Base-by-base conservation (phyloP, 2,329 filamentous ascomycete species). In the Rutstroemia sp. region DNA sequence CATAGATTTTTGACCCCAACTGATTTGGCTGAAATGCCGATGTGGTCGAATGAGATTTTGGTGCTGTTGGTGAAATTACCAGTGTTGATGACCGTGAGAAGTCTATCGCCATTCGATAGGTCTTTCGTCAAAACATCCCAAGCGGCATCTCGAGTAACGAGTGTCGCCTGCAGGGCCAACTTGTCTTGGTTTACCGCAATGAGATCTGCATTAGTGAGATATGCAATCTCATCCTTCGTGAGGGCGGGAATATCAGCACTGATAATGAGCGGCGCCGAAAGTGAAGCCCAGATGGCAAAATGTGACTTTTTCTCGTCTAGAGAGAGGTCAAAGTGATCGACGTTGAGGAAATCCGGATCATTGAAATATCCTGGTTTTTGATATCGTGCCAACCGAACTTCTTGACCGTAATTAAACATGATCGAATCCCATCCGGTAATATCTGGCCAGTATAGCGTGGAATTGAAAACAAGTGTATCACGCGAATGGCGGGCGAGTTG, bases 81-180 rank as follows among this genome's bases (percentile, higher is more conserved):
- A 9, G 71, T 68, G 61, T 79, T 79, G 16, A 79, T 64, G 8
- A 78, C 66, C 0, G 74, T 74, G n/a, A 78, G 63, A 9, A 79
- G 58, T 3, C 76, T 69, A 59, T 78, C 75, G 2, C 75, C 74
- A 51, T 76, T 75, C 7, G 69, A 72, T 14, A 79, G 63, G 55
- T 69, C 73, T 63, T 75, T 75, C 12, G 74, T 75, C 40, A 79
- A 61, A 4, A 78, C 71, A 59, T 79, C 76, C 64, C 74, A 74
- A 4, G 61, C 67, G 0, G 60, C 67, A 57, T 73, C 71, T 34
- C 75, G 73, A 53, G 72, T 76, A 5, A 76, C 75, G 23, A 79
- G 65, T 4, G 77, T 77, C 6, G 67, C 65, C 54, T 71, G 67
- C 9, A 68, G 55, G 19, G 63, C 69, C 27, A 68, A 57, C 16